Base-by-base conservation (phyloP, 495 filamentous ascomycete species). In the Neurospora pannonica region DNA sequence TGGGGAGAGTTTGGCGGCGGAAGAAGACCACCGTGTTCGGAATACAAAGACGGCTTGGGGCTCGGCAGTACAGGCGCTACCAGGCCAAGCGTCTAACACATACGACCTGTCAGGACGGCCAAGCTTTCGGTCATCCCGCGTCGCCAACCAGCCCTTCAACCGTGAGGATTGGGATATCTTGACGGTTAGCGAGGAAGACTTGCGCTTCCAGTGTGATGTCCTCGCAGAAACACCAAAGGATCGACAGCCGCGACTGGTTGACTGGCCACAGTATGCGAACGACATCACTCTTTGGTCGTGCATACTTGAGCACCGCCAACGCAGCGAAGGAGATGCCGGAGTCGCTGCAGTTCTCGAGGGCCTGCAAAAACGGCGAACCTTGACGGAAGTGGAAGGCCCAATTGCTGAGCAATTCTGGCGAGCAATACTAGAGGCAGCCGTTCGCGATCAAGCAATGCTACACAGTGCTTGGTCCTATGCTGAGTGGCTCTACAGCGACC, bases 251-350 rank as follows among this genome's bases (percentile, higher is more conserved):
- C 82, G 87, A 40, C 78, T 92, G 42, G 85, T 93, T 17, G 90
- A 93, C 77, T 76, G 83, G 11, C 82, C 84, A 5, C 78, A 82
- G 36, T 79, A 87, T 71, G 76, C 74, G 38, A 75, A 83, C 28
- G 87, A 94, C 77, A 85, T 90, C 72, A 78, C 82, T 17, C 82
- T 93, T 13, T 94, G 92, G 92, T 83, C 87, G 19, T 87, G 89
- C 74, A 82, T 93, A 34, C 82, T 94, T 24, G 84, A 87, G 39
- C 90, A 88, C 76, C 84, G 89, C 42, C 85, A 88, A 75, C 87
- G 91, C 15, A 82, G 86, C 60, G 85, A 92, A 80, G 91, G 91
- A 3, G 77, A 85, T 34, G 74, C 82, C 21, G 92, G 92, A 0
- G 87, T 90, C 4, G 39, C 54, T 13, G 71, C 73, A 6, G 77